phyloP scores from a whole-genome alignment of 257 asterid genomes.

The Rhazya stricta region DNA sequence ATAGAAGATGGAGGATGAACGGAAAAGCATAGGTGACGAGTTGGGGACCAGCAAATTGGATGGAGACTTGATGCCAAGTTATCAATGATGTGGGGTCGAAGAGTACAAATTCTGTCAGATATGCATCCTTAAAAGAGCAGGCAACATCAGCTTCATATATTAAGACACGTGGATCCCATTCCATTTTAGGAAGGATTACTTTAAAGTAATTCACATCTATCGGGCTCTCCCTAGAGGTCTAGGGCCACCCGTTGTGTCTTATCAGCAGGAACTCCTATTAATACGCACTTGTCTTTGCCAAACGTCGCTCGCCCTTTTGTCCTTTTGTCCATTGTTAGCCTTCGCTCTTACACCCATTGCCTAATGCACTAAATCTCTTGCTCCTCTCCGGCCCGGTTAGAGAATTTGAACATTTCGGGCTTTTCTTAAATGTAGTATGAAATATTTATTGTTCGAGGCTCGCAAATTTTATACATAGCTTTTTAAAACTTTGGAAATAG shows the following conservation, averaged over 20 bases:
- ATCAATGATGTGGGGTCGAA: constrained; percentile 29
- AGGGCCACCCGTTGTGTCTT: background rate
- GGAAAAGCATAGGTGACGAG: background rate
- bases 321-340: constrained; percentile 23
- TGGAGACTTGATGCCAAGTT: constrained; percentile 4
- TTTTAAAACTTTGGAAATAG: too few species aligned
- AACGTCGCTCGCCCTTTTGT: constrained; percentile 29
- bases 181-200: constrained; percentile 37
- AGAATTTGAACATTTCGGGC: too few species aligned
- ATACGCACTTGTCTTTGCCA: constrained; percentile 15
- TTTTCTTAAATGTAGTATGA: too few species aligned
- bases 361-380: too few species aligned
- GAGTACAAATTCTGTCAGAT: constrained; percentile 38
- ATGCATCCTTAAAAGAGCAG: constrained; percentile 26
- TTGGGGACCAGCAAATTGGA: constrained; percentile 10
- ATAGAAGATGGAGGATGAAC: background rate
- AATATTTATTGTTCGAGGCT: too few species aligned
- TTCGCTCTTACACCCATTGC: constrained; percentile 9
- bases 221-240: background rate
- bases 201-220: constrained; percentile 37
- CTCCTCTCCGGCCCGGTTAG: background rate
- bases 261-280: background rate
- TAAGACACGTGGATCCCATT: constrained; percentile 33
- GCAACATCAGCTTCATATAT: constrained; percentile 39
- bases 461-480: too few species aligned